Conservation (phyloP, 352 stramenopile species). For the Thraustotheca clavata region DNA sequence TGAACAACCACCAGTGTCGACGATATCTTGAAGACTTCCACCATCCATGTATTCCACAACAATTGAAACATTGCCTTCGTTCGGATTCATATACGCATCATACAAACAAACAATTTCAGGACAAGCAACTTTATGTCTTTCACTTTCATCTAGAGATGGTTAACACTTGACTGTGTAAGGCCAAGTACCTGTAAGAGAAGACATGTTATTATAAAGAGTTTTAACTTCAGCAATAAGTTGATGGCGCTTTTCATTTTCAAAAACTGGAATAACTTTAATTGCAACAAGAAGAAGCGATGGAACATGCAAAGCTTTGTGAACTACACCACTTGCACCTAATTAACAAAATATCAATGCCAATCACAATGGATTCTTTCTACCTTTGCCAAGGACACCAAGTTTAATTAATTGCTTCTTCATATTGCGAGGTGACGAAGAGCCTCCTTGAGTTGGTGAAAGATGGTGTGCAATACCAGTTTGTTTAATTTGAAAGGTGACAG, state of each 20-base stretch:
- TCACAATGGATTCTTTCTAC: background rate
- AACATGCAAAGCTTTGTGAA: slow-evolving; percentile 86
- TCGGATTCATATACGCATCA: slow-evolving; percentile 90
- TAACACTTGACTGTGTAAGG: slow-evolving; percentile 34
- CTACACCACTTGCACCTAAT: slow-evolving; percentile 71
- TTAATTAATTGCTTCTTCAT: slow-evolving; percentile 69
- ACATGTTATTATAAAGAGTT: slow-evolving; percentile 80
- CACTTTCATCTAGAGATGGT: slow-evolving; percentile 3
- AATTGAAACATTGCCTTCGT: slow-evolving; percentile 87
- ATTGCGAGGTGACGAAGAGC: background rate
- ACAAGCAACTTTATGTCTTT: slow-evolving; percentile 29
- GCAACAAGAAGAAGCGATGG: slow-evolving; percentile 83
- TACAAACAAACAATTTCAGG: slow-evolving; percentile 88
- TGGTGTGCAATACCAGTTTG: slow-evolving; percentile 55
- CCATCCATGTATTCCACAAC: slow-evolving; percentile 96
- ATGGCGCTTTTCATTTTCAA: slow-evolving; percentile 82
- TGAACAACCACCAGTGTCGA: slow-evolving; percentile 80
- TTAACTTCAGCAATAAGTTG: slow-evolving; percentile 83
- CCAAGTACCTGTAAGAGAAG: slow-evolving; percentile 43
- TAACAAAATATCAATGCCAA: no score
- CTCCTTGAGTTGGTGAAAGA: slow-evolving; percentile 34
- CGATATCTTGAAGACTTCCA: slow-evolving; percentile 90
- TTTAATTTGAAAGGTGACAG: slow-evolving; percentile 75
- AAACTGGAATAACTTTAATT: slow-evolving; percentile 87
- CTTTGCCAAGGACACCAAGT: slow-evolving; percentile 60